phyloP scores from a whole-genome alignment of 208 protist species.

The Acanthamoeba lugdunensis region DNA sequence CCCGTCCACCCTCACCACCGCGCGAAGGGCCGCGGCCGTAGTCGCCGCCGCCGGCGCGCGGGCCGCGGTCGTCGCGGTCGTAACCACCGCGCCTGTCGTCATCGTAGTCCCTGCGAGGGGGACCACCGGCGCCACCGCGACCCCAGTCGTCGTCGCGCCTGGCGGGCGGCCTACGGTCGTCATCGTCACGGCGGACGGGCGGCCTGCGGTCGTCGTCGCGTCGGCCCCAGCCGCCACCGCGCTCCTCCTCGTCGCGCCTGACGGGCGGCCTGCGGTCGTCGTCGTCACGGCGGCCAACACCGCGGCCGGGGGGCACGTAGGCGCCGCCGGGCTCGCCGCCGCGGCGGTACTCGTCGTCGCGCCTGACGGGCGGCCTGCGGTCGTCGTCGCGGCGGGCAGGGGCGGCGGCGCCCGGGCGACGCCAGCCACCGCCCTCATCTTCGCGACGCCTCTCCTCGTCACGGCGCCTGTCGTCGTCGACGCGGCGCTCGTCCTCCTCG shows the following conservation, averaged over 20 bases:
- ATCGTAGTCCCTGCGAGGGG: constrained; percentile 2
- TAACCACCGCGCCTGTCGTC: neutral
- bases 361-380: neutral
- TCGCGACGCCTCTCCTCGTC: neutral
- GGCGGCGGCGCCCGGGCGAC: neutral
- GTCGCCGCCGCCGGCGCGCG: neutral
- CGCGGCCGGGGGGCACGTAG: constrained; percentile 35
- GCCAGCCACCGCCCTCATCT: neutral
- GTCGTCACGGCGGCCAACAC: neutral
- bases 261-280: neutral
- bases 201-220: neutral
- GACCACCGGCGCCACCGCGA: neutral
- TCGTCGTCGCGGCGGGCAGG: neutral
- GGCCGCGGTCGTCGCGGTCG: too few species aligned
- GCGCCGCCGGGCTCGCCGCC: neutral
- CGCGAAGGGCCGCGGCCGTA: neutral
- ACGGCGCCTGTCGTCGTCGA: constrained; percentile 26
- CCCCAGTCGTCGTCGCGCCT: constrained; percentile 17
- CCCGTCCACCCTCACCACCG: neutral
- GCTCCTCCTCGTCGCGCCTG: too few species aligned
- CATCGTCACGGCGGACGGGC: neutral
- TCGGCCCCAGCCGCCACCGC: neutral
- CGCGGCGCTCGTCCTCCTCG: constrained; percentile 41
- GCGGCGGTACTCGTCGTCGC: neutral
- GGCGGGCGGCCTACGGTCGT: neutral